Evolutionary conservation across 768 basidiomycete species (phyloP).

Genomic region (Auricularia cornea): DNA sequence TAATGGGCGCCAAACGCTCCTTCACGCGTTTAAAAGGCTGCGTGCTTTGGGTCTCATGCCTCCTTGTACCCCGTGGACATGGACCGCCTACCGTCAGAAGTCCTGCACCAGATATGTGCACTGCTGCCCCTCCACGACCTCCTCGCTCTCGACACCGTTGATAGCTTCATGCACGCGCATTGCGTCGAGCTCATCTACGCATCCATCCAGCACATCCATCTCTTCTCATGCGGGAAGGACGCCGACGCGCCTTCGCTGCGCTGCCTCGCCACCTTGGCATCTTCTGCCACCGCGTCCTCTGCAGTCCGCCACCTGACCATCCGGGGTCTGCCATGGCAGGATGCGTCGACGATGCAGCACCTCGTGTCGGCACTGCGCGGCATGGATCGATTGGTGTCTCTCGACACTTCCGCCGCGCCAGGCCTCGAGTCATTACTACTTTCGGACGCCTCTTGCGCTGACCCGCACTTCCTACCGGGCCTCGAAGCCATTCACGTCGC

Average conservation of each 20-base stretch:
- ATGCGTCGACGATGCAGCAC: not conserved
- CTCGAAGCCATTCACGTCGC: not conserved
- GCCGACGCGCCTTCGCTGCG: not conserved
- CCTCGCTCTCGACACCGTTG: not conserved
- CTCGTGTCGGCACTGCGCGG: not conserved
- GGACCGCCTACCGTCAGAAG: not conserved
- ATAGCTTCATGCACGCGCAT: not conserved
- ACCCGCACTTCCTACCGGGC: not conserved
- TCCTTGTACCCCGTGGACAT: not conserved
- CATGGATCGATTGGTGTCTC: not conserved
- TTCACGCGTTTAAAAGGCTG: not conserved
- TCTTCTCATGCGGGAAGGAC: not conserved
- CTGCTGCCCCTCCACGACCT: not conserved
- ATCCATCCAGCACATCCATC: not conserved
- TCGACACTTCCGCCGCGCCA: not conserved
- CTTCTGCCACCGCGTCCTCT: not conserved
- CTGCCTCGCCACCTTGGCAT: not conserved
- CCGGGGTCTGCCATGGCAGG: not conserved
- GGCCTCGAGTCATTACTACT: not conserved
- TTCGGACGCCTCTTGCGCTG: not conserved
- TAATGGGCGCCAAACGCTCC: not conserved
- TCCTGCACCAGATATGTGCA: not conserved
- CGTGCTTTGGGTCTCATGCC: not conserved
- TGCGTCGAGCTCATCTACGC: not conserved
- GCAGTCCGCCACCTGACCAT: not conserved